phyloP scores from a whole-genome alignment of 352 stramenopile species.

The Globisporangium cylindrosporum region DNA sequence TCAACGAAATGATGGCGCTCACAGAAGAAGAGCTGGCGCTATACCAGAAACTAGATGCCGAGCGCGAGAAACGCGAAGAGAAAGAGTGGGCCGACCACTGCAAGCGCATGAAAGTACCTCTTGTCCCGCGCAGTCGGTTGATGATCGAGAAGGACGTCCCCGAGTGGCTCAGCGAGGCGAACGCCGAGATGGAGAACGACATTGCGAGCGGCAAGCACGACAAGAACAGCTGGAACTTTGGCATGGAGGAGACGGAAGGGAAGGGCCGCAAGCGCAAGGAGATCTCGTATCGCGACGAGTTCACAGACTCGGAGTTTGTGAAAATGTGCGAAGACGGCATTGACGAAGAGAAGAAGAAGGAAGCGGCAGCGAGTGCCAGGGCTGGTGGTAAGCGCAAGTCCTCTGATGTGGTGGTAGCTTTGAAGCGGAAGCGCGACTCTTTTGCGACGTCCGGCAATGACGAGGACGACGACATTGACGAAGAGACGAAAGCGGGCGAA shows the following conservation, averaged over 20 bases:
- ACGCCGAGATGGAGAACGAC: constrained; percentile 59
- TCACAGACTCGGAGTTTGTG: constrained; percentile 84
- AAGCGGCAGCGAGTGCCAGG: not conserved
- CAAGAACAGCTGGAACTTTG: constrained; percentile 63
- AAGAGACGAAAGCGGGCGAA: constrained; percentile 1
- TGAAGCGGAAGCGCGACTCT: constrained; percentile 35
- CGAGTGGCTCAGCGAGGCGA: constrained; percentile 70
- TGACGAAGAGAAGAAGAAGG: constrained; percentile 38
- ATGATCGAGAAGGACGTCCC: constrained; percentile 75
- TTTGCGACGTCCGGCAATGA: constrained; percentile 2
- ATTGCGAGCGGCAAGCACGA: constrained; percentile 51
- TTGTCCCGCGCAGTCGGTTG: constrained; percentile 47
- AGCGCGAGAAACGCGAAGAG: constrained; percentile 59
- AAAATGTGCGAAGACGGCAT: constrained; percentile 87
- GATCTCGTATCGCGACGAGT: constrained; percentile 85
- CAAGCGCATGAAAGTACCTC: constrained; percentile 46
- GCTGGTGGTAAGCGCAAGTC: constrained; percentile 17
- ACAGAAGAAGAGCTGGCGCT: constrained; percentile 79
- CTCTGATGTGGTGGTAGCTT: constrained; percentile 19
- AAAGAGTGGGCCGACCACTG: constrained; percentile 70
- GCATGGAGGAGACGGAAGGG: constrained; percentile 30
- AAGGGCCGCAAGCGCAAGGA: constrained; percentile 76
- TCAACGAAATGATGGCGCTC: constrained; percentile 90
- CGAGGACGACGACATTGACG: constrained; percentile 16
- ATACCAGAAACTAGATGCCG: constrained; percentile 72